phyloP scores from a whole-genome alignment of 2,329 filamentous ascomycete genomes.

The Sordariomycetes sp. region DNA sequence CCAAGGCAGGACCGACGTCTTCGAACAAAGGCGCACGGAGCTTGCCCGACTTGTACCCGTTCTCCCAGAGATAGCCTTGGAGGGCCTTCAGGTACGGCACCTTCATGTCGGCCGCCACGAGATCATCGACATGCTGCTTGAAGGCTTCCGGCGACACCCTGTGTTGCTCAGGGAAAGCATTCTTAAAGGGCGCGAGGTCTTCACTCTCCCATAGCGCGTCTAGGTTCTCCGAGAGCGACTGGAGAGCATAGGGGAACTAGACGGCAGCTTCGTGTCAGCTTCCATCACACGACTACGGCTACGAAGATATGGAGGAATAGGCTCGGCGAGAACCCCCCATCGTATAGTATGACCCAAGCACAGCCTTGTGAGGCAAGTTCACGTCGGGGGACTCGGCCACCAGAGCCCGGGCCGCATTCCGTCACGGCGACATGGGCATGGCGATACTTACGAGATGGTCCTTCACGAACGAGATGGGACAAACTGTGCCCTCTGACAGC shows the following conservation, averaged over 20 bases:
- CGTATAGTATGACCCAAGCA: neutral
- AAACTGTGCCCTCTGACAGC: constrained; percentile 60
- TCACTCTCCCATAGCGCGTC: constrained; percentile 55
- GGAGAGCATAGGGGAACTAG: constrained; percentile 69
- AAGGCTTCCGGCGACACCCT: constrained; percentile 48
- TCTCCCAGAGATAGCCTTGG: constrained; percentile 69
- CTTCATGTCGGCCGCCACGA: constrained; percentile 65
- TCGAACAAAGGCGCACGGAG: constrained; percentile 64
- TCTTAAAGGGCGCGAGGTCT: constrained; percentile 55
- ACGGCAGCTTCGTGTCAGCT: neutral
- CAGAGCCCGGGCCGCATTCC: neutral
- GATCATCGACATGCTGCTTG: constrained; percentile 56
- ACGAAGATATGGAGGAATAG: neutral
- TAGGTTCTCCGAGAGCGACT: constrained; percentile 53
- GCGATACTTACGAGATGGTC: constrained; percentile 60
- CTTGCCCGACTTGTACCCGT: constrained; percentile 59
- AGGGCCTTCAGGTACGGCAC: constrained; percentile 67
- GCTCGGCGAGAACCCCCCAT: neutral
- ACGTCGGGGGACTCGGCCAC: neutral
- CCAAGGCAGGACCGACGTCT: constrained; percentile 58
- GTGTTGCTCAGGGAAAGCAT: constrained; percentile 59
- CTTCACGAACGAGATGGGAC: constrained; percentile 76
- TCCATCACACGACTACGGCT: constrained; percentile 1
- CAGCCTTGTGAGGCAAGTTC: neutral
- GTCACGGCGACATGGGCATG: neutral